Base-by-base conservation (phyloP, 2,329 filamentous ascomycete genomes). In the Pseudocercospora fijiensis region DNA sequence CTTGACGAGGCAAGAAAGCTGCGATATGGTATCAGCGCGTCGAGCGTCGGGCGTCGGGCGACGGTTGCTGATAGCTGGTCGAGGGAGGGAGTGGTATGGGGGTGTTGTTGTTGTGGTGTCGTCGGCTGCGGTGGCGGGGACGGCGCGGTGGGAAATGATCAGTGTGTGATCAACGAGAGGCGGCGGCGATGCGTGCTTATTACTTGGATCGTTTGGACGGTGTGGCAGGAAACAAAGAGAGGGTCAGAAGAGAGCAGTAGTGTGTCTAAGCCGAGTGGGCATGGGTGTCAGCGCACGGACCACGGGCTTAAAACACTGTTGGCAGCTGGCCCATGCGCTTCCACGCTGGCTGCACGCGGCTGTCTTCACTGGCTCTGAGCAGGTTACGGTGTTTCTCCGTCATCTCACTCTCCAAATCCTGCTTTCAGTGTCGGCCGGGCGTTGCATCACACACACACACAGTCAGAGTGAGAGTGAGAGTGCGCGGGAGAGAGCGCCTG, bases 1-100 rank as follows among this genome's bases (percentile, higher is more conserved):
- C 74, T 74, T 75, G 72, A 69, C 70, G 52, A 57, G 43, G 68
- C 72, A 74, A 74, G 72, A 74, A 73, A 73, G 72, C 72, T 69
- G 65, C 60, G 63, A 52, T 37, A 33, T 37, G 57, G 56, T 59
- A 56, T 58, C 55, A 61, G 62, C 64, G 66, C 57, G 66, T 64
- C 57, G 62, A 47, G 58, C 51, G 63, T 63, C 62, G 65, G 58
- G n/a, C n/a, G n/a, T 64, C 57, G 62, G 53, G 58, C 51, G 63
- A 65, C 62, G 65, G 58, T 51, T 58, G 60, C 28, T 58, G 51
- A 55, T 57, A 59, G 62, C 62, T 65, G 58, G 64, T 51, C 58
- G 55, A 62, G 18, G 49, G n/a, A n/a, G 27, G 57, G 22, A 51
- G 41, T 45, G 41, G 49, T 10, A 57, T 52, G 60, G 57, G 55